These are phyloP conservation scores for Trichomonas vaginalis DNA, from an alignment of 208 protist species.

Conservation along the genomic window DNA sequence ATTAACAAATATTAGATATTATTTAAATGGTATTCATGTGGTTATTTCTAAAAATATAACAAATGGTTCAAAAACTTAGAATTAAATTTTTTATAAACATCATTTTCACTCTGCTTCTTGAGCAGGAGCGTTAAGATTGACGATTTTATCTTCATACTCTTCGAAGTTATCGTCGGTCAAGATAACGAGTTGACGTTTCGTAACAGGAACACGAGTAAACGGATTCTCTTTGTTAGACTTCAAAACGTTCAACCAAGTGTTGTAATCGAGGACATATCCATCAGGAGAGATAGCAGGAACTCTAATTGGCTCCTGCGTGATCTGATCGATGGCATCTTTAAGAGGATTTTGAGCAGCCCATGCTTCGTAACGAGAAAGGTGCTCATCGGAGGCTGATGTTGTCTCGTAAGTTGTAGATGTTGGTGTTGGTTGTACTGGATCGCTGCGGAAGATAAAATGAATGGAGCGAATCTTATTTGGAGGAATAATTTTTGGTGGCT, in stretches of 20 bases:
- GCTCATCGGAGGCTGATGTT: background rate
- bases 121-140: background rate
- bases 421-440: background rate
- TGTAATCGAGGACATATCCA: background rate
- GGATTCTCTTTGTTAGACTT: background rate
- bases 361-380: background rate
- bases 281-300: conserved; percentile 1
- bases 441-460: background rate
- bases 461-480: background rate
- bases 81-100: no score
- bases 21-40: no score
- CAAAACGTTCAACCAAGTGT: background rate
- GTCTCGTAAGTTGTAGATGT: background rate
- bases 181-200: background rate
- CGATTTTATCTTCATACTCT: background rate
- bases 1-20: background rate
- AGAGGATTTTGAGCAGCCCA: background rate
- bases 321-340: background rate
- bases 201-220: background rate
- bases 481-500: background rate
- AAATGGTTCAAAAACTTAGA: no score
- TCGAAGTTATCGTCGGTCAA: background rate
- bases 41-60: no score
- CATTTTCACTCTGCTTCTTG: background rate
- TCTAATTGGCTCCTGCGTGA: background rate